These are phyloP conservation scores for Magnusiomyces suaveolens DNA, from an alignment of 1,139 yeast species.

Conservation along the genomic window DNA sequence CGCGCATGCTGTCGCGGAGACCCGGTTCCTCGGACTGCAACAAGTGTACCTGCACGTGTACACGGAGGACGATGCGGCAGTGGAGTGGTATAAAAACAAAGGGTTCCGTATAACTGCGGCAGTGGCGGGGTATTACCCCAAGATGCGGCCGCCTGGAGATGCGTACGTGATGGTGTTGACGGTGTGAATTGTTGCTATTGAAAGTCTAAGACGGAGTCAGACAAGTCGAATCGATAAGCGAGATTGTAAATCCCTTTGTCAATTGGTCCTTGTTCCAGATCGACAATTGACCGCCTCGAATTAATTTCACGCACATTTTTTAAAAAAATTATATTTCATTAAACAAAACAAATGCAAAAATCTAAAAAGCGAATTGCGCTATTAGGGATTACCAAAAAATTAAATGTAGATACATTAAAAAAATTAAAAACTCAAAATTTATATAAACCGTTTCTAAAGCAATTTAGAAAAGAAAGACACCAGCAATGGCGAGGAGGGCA, in stretches of 20 bases:
- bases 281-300: not conserved
- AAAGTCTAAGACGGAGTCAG: too few relatives aligned
- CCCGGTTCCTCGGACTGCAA: slow-evolving; percentile 45
- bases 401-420: too few relatives aligned
- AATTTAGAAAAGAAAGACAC: slow-evolving; percentile 1
- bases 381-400: not conserved
- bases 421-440: too few relatives aligned
- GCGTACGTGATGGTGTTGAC: slow-evolving; percentile 22
- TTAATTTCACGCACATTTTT: too few relatives aligned
- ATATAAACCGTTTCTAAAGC: too few relatives aligned
- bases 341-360: too few relatives aligned
- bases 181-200: too few relatives aligned
- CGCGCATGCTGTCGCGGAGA: slow-evolving; percentile 44
- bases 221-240: too few relatives aligned
- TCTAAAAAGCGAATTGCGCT: not conserved
- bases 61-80: slow-evolving; percentile 37
- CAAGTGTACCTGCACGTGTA: slow-evolving; percentile 53
- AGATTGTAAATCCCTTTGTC: too few relatives aligned
- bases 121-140: slow-evolving; percentile 44
- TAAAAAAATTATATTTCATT: too few relatives aligned
- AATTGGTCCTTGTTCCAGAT: too few relatives aligned
- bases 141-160: slow-evolving; percentile 27
- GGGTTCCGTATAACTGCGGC: slow-evolving; percentile 40
- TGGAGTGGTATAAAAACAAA: slow-evolving; percentile 46
- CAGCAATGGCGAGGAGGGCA: slow-evolving; percentile 2